These are phyloP conservation scores for Brassica rapa DNA, from an alignment of 345 rosid genomes.

Conservation along the genomic window DNA sequence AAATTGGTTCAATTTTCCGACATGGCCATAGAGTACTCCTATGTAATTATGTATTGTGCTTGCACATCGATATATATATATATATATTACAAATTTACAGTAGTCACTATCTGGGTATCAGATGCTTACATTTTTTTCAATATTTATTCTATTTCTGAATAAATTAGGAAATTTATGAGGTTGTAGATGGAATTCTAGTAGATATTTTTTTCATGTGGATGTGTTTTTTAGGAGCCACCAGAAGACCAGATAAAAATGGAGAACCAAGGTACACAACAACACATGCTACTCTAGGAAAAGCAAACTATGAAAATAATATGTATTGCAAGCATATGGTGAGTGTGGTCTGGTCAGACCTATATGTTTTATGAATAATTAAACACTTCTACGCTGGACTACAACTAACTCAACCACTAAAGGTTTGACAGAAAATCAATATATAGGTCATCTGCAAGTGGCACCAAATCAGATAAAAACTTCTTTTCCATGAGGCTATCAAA, in stretches of 20 bases:
- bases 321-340: neutral
- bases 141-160: neutral
- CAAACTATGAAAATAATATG: neutral
- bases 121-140: neutral
- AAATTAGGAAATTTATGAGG: neutral
- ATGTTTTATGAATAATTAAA: neutral
- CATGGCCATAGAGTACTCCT: neutral
- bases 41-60: too few relatives aligned
- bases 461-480: conserved; percentile 10
- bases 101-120: conserved; percentile 2
- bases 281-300: neutral
- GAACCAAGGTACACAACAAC: conserved; percentile 11
- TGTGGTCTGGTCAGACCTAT: neutral
- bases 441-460: conserved; percentile 11
- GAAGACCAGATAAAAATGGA: conserved; percentile 15
- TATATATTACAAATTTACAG: neutral
- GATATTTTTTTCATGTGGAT: neutral
- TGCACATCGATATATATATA: neutral
- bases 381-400: neutral
- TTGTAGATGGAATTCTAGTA: conserved; percentile 3
- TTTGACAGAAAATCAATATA: neutral
- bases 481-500: conserved; percentile 17
- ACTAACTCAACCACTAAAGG: neutral
- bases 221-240: neutral
- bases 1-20: neutral